Evolutionary conservation across 2,329 filamentous ascomycete species (phyloP).

Genomic region (Xylaria hypoxylon): DNA sequence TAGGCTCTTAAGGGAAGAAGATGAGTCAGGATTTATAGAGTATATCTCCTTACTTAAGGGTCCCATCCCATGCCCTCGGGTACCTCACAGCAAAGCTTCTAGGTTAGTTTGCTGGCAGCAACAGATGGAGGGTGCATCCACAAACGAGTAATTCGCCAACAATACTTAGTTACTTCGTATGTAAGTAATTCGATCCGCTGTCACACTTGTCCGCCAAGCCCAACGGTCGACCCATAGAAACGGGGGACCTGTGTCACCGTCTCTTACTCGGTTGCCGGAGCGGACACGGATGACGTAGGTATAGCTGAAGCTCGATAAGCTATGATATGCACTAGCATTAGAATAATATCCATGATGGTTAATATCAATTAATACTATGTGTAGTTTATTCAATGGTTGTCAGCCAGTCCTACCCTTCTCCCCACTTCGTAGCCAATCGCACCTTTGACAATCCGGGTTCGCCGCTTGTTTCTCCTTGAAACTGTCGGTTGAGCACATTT

Average conservation of each 20-base stretch:
- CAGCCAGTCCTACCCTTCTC: too few relatives aligned
- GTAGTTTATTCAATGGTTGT: too few relatives aligned
- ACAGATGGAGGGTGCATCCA: too few relatives aligned
- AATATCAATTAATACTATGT: too few relatives aligned
- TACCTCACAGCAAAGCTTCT: background rate
- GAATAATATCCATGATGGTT: too few relatives aligned
- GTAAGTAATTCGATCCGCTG: background rate
- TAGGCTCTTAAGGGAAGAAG: background rate
- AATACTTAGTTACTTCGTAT: background rate
- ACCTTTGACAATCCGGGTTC: background rate
- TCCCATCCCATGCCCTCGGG: background rate
- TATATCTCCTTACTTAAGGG: too few relatives aligned
- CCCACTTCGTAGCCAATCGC: too few relatives aligned
- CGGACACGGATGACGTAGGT: slow-evolving; percentile 25
- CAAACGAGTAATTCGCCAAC: too few relatives aligned
- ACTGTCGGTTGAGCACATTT: background rate
- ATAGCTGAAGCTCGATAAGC: background rate
- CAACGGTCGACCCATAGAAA: slow-evolving; percentile 12
- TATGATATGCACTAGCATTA: too few relatives aligned
- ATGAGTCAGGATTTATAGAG: background rate
- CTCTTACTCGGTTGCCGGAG: background rate
- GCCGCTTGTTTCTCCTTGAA: slow-evolving; percentile 11
- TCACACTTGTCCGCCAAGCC: slow-evolving; percentile 2
- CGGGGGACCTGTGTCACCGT: slow-evolving; percentile 6
- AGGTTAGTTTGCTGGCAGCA: too few relatives aligned